These are phyloP conservation scores for Neurospora sp. DNA, from an alignment of 495 filamentous ascomycete species.

Conservation along the genomic window DNA sequence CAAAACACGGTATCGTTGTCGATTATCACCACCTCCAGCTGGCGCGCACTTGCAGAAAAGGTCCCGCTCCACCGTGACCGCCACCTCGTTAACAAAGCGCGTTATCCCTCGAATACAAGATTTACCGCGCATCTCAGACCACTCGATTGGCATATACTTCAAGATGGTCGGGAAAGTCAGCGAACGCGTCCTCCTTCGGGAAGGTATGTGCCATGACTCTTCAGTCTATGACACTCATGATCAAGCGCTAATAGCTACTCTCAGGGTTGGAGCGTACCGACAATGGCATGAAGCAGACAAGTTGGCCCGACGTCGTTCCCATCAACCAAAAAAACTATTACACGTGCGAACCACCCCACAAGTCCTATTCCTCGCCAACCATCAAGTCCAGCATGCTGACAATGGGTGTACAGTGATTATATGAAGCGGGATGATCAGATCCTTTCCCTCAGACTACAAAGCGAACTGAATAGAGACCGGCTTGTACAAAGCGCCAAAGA, in stretches of 20 bases:
- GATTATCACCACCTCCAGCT: neutral
- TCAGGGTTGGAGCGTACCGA: constrained; percentile 88
- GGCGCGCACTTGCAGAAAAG: neutral
- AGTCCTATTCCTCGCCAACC: neutral
- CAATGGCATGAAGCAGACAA: constrained; percentile 91
- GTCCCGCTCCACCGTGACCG: neutral
- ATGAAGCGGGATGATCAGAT: constrained; percentile 97
- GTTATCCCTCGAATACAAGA: neutral
- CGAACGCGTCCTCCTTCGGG: constrained; percentile 42
- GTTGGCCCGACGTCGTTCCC: constrained; percentile 80
- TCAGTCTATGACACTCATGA: neutral
- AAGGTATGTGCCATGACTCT: constrained; percentile 26
- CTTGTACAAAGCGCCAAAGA: constrained; percentile 80
- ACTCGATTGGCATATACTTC: neutral
- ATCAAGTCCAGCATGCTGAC: constrained; percentile 10
- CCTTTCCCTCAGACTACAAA: constrained; percentile 74
- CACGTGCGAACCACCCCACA: constrained; percentile 54
- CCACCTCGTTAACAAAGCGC: neutral
- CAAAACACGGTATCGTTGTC: neutral
- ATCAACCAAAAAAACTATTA: constrained; percentile 99
- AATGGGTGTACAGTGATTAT: constrained; percentile 59
- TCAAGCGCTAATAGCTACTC: constrained; percentile 4
- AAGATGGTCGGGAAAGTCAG: constrained; percentile 45
- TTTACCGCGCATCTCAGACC: neutral
- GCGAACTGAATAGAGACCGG: constrained; percentile 66